phyloP scores from a whole-genome alignment of 257 asterid genomes.

The Mentha longifolia region DNA sequence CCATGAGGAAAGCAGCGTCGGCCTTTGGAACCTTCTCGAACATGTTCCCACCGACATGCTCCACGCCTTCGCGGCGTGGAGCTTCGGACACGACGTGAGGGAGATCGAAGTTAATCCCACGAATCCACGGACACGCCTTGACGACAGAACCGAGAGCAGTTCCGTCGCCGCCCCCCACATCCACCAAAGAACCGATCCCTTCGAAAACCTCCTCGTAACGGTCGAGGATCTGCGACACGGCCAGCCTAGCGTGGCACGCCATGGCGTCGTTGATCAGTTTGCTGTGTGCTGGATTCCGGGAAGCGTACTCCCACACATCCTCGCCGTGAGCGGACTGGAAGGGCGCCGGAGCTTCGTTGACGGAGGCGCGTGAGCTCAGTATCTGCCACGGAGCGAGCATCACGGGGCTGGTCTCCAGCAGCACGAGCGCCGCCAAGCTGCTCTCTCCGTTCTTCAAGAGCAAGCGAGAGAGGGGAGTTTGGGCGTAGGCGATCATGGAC shows the following conservation, averaged over 20 bases:
- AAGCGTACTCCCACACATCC: constrained; percentile 50
- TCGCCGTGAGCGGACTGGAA: constrained; percentile 53
- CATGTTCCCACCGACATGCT: constrained; percentile 67
- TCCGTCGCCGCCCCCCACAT: constrained; percentile 84
- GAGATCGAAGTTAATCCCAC: constrained; percentile 62
- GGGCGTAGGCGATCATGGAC: constrained; percentile 36
- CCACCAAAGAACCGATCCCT: constrained; percentile 56
- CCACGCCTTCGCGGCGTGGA: constrained; percentile 34
- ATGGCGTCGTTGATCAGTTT: constrained; percentile 66
- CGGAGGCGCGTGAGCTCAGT: constrained; percentile 38
- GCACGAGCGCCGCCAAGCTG: constrained; percentile 51
- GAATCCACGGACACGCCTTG: constrained; percentile 55
- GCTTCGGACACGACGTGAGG: constrained; percentile 62
- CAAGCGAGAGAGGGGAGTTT: constrained; percentile 61
- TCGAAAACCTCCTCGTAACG: constrained; percentile 43
- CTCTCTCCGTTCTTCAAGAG: constrained; percentile 32
- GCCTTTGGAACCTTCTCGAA: constrained; percentile 66
- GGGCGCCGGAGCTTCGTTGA: constrained; percentile 10
- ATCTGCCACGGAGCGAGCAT: constrained; percentile 76
- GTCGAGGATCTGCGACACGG: constrained; percentile 37
- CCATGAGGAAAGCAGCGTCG: constrained; percentile 71
- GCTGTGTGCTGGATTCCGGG: constrained; percentile 38
- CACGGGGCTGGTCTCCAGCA: constrained; percentile 56
- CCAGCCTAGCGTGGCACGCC: constrained; percentile 54
- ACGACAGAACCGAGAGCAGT: constrained; percentile 48